Conservation (phyloP, 2,329 filamentous ascomycete species). For the Aspergillus sp. region DNA sequence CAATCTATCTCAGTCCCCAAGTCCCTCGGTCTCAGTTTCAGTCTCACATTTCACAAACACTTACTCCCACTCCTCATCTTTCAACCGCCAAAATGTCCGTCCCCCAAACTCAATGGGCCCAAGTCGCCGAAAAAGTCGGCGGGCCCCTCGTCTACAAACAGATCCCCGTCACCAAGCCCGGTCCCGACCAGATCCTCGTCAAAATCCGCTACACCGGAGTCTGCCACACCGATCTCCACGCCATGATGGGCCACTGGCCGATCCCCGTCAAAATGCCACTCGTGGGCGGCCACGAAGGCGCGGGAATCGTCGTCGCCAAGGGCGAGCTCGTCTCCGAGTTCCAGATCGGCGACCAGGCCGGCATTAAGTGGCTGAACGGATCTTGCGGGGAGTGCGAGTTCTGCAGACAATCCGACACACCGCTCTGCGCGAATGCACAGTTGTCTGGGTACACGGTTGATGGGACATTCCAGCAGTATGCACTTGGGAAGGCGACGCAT, state of each 20-base stretch:
- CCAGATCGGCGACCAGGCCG: conserved; percentile 10
- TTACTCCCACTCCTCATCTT: neutral
- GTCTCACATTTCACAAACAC: too few relatives aligned
- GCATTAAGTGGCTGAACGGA: conserved; percentile 74
- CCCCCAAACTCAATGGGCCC: conserved; percentile 84
- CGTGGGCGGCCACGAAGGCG: conserved; percentile 14
- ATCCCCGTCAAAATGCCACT: conserved; percentile 8
- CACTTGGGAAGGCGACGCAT: conserved; percentile 80
- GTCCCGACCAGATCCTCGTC: conserved; percentile 13
- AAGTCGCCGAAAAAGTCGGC: conserved; percentile 80
- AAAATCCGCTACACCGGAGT: conserved; percentile 13
- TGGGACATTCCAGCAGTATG: conserved; percentile 90
- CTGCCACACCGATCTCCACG: conserved; percentile 13
- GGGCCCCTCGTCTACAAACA: conserved; percentile 56
- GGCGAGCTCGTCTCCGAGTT: conserved; percentile 10
- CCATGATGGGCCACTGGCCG: conserved; percentile 7
- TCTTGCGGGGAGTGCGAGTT: conserved; percentile 78
- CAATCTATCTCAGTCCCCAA: neutral
- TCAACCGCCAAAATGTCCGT: conserved; percentile 46
- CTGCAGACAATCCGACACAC: conserved; percentile 76
- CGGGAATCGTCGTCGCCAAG: conserved; percentile 9
- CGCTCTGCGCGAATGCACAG: conserved; percentile 70
- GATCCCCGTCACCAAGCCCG: conserved; percentile 21
- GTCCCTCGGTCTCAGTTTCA: too few relatives aligned
- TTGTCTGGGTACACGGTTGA: conserved; percentile 91